Conservation (phyloP, 345 rosid species). For the Psidium friedrichsthalianum region DNA sequence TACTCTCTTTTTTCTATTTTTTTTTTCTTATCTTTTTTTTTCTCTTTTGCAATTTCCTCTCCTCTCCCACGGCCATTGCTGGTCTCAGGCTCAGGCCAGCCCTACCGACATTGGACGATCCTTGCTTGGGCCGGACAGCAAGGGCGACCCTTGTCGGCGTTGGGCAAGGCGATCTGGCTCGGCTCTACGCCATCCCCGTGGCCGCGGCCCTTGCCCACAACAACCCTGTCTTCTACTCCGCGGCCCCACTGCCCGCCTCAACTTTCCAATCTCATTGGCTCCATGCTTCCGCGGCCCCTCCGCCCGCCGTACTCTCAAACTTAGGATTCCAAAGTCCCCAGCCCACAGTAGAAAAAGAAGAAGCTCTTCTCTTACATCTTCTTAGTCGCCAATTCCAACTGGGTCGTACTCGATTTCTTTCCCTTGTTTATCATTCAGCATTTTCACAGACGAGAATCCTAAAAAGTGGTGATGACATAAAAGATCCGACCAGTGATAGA, state of each 20-base stretch:
- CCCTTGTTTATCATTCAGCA: neutral
- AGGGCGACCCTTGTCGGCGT: no score
- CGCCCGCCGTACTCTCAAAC: no score
- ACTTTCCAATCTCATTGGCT: slow-evolving; percentile 21
- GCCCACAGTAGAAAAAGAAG: no score
- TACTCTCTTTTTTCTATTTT: no score
- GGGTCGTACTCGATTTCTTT: neutral
- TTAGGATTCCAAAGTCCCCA: no score
- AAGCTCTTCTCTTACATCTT: neutral
- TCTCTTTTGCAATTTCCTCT: no score
- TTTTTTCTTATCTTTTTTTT: no score
- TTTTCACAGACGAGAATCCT: neutral
- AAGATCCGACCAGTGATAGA: neutral
- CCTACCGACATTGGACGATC: no score
- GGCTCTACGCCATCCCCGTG: slow-evolving; percentile 32
- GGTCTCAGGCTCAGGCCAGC: no score
- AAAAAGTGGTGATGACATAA: neutral
- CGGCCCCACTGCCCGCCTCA: slow-evolving; percentile 38
- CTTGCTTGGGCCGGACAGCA: no score
- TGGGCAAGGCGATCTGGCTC: slow-evolving; percentile 16
- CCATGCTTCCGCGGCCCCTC: no score
- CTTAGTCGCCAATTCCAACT: neutral
- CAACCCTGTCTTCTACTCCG: slow-evolving; percentile 40
- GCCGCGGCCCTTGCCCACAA: slow-evolving; percentile 44
- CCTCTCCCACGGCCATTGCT: no score